Percentiles rank a stretch among this genome's conserved stretches.
These are phyloP conservation scores for Colletotrichum nymphaeae DNA, from an alignment of 2,329 filamentous ascomycete species.

Conservation along the genomic window DNA sequence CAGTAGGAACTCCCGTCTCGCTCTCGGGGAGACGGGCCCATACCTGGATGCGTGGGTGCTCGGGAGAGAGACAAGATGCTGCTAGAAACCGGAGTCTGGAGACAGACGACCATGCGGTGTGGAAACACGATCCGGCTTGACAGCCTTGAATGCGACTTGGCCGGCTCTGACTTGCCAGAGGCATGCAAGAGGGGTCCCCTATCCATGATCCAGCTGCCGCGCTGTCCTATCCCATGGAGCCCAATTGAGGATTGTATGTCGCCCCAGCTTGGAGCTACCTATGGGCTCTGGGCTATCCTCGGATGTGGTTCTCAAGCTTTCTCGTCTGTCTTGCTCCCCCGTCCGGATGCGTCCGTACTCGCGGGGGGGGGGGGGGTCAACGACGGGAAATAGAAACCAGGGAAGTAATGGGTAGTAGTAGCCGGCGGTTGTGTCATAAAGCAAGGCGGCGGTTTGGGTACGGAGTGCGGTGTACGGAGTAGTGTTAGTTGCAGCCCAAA, in stretches of 20 bases:
- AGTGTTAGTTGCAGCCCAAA: constrained; percentile 5
- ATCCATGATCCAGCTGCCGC: not conserved
- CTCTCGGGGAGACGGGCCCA: not conserved
- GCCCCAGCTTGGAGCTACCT: not conserved
- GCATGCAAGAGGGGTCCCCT: constrained; percentile 22
- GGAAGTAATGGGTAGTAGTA: not conserved
- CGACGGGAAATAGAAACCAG: not conserved
- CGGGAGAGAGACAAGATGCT: not conserved
- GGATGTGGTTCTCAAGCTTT: not conserved
- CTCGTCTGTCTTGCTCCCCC: not conserved
- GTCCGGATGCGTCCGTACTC: constrained; percentile 13
- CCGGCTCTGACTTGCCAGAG: constrained; percentile 34
- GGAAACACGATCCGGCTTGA: not conserved
- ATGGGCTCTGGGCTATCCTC: not conserved
- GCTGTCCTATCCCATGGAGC: constrained; percentile 12
- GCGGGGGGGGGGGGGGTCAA: not conserved
- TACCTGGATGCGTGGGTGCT: not conserved
- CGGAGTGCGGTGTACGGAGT: not conserved
- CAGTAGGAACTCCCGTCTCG: not conserved
- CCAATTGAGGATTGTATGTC: constrained; percentile 2
- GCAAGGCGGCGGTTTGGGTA: not conserved
- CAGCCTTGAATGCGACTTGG: constrained; percentile 31
- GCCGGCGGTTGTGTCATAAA: not conserved
- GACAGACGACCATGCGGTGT: constrained; percentile 27
- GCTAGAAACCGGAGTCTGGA: not conserved